Base-by-base conservation (phyloP, 1,139 yeast species). In the Meyerozyma carpophila region DNA sequence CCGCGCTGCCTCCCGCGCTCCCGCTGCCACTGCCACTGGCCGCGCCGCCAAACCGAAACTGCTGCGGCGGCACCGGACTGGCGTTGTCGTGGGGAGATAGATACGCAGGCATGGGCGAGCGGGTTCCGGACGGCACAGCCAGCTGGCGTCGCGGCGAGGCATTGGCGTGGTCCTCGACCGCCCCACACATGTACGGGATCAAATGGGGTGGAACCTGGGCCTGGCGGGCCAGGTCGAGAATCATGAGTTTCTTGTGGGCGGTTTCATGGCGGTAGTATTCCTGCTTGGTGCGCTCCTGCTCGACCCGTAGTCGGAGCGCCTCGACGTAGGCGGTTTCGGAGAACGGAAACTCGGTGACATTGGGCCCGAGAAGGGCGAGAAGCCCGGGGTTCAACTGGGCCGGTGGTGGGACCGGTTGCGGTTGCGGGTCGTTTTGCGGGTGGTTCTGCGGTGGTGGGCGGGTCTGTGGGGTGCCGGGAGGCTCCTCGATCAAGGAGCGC, bases 251-350 rank as follows among this genome's bases (percentile, higher is more conserved):
- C 46, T 77, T 74, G 44, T 76, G 75, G 28, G 84, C 72, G 34
- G 75, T 67, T 57, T 90, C 96, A 32, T 84, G 67, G 45, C 76
- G 77, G 59, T 85, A 83, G 54, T 73, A 84, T 52, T 86, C 95
- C 60, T 90, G 97, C 52, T 84, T 84, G 1, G 97, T 86, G 36
- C 77, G 73, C 59, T 91, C 97, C 57, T 86, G 95, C 58, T 88
- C 94, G 2, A 81, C 66, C 46, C 83, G 77, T 27, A 88, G 72
- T 37, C 75, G 75, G 37, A 90, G 65, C 0, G 91, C 81, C 51
- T 81, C 83, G 25, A 75, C 61, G 34, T 83, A 72, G 2, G 94
- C 76, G 20, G 73, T 70, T 47, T 86, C 91, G 2, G 86, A 69
- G 56, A 71, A 73, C 1, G 83, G 82, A 77, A 87, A 83, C 24